Conservation (phyloP, 2,329 filamentous ascomycete genomes). For the Endoconidiophora polonica region DNA sequence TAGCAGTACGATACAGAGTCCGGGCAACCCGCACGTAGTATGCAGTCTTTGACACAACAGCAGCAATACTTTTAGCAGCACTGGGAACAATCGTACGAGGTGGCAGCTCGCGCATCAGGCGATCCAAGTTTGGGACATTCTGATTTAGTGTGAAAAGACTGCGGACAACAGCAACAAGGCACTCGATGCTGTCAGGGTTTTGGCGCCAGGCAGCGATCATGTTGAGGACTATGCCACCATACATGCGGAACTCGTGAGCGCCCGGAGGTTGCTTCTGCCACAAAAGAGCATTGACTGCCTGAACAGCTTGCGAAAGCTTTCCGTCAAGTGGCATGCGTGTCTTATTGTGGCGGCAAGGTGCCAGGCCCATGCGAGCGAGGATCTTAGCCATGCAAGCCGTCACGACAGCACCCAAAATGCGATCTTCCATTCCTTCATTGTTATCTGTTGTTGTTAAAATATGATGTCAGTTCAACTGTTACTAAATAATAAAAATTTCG, state of each 20-base stretch:
- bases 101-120: slow-evolving; percentile 10
- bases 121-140: slow-evolving; percentile 3
- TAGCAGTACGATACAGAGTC: slow-evolving; percentile 19
- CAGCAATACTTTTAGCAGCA: slow-evolving; percentile 10
- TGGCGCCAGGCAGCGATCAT: slow-evolving; percentile 9
- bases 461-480: not conserved
- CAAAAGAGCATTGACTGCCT: slow-evolving; percentile 8
- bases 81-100: slow-evolving; percentile 5
- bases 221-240: slow-evolving; percentile 2
- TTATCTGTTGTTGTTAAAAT: not conserved
- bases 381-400: slow-evolving; percentile 10
- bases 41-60: slow-evolving; percentile 10
- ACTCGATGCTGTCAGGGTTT: not conserved
- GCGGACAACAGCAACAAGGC: slow-evolving; percentile 6
- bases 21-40: slow-evolving; percentile 12
- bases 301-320: slow-evolving; percentile 10
- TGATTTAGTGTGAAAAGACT: slow-evolving; percentile 3
- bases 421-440: slow-evolving; percentile 11
- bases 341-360: slow-evolving; percentile 12
- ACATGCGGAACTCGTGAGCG: slow-evolving; percentile 5
- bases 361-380: slow-evolving; percentile 12
- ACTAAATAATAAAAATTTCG: not conserved
- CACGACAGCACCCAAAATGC: slow-evolving; percentile 8
- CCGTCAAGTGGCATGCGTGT: slow-evolving; percentile 11
- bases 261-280: slow-evolving; percentile 8